Evolutionary conservation across 148 eudicot species (phyloP), one percentile per base, ranked within the genome.

Genomic region (Polygonum aviculare): DNA sequence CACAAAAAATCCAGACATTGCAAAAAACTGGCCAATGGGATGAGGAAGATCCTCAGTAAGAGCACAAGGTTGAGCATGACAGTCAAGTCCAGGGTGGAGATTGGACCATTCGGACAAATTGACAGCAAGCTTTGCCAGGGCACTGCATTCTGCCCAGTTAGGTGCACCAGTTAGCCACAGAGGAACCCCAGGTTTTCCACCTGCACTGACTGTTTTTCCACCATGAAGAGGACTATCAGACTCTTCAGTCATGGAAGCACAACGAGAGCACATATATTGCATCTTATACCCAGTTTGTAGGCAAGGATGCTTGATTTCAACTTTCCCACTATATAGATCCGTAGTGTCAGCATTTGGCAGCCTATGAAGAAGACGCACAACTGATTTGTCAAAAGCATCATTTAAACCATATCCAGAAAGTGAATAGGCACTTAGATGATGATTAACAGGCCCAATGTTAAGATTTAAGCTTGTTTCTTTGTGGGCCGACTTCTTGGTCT

Each of bases 301-400:
- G 82, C 99, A 96, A 65, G 99, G 99, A 79, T 96, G 99, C 51
- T 71, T 85, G 41, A 96, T 90, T 78, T 91, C 85, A 76, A 90
- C 76, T 18, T 87, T 91, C 38, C 94, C 97, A 72, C 76, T 83
- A 26, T 79, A 81, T 77, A 90, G 75, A 83, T 92, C 84, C 21
- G 79, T 82, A 79, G 80, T 79, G 74, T 72, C 85, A 41, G 84
- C 77, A 38, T 83, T 79, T 12, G 94, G 91, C 80, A 87, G 84
- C 76, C 73, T 80, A 78, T 86, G 90, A 71, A 96, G 78, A 80
- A 96, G 90, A 87, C 84, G 86, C 75, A 86, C 84, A 11, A 96
- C 98, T 21, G 99, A 96, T 79, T 90, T 96, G 78, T 93, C 99
- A 81, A 96, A 96, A 50, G 99, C 99, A 84, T 96, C 99, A 82